Evolutionary conservation across 352 stramenopile genomes (phyloP), one percentile per base, ranked within the genome.

Genomic region (Phytophthora colocasiae): DNA sequence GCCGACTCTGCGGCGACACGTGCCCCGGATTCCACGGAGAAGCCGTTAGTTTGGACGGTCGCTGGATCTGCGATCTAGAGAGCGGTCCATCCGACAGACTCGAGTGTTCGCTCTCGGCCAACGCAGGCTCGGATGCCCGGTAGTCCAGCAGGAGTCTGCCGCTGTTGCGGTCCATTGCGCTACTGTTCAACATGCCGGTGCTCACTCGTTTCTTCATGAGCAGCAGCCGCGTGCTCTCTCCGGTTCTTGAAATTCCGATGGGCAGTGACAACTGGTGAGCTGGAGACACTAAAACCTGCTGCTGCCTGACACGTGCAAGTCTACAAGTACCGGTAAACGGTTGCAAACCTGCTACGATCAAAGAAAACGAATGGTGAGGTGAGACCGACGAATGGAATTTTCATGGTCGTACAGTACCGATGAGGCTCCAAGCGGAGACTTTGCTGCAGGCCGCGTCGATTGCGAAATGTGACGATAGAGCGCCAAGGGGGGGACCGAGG

Each of bases 51-150:
- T 68, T 75, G 39, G 51, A 72, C 29, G 66, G 56, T 47, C 58
- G 56, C 41, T 71, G 55, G 7, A 75, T 64, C 26, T 75, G 58
- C 27, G 70, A 78, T 24, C 62, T 57, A 1, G 70, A 75, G 32
- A 77, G 61, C 11, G 65, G 60, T 3, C 24, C 50, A 38, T 75
- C 66, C 6, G 50, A 72, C 2, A 69, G 45, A 69, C 58, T 71
- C 48, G 70, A 75, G 57, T 61, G 56, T 19, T 78, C 66, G 47
- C 66, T 78, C 38, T 78, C 66, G 1, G 63, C 66, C 17, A 67
- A 49, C 4, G 63, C 62, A 2, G 70, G 70, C 43, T 78, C 70
- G 17, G 70, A 78, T 27, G 66, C 66, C 8, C 70, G 70, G 49
- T 75, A 78, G 49, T 66, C 53, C 5, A 69, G 12, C n/a, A 66